Evolutionary conservation across 495 filamentous ascomycete genomes (phyloP).

Genomic region (Filosporella fistucella): DNA sequence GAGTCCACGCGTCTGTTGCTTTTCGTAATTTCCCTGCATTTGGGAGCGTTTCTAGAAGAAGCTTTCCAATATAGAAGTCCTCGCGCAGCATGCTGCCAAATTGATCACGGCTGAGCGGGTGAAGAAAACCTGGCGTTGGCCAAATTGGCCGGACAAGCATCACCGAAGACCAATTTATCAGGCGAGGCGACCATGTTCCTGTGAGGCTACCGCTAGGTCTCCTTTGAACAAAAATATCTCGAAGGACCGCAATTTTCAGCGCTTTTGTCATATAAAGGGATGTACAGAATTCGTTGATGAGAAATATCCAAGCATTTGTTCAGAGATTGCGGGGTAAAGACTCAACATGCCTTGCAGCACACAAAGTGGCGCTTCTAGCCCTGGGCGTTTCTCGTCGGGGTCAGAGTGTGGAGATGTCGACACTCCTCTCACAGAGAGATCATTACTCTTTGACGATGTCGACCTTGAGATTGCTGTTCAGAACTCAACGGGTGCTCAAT

Average conservation of each 20-base stretch:
- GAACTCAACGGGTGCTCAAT: slow-evolving; percentile 24
- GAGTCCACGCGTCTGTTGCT: slow-evolving; percentile 5
- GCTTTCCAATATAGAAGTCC: slow-evolving; percentile 6
- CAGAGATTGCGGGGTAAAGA: no score
- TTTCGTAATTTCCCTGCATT: slow-evolving; percentile 1
- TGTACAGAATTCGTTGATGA: slow-evolving; percentile 1
- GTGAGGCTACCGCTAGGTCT: slow-evolving; percentile 4
- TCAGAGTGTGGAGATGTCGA: slow-evolving; percentile 11
- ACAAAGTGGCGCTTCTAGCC: slow-evolving; percentile 8
- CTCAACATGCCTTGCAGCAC: slow-evolving; percentile 15
- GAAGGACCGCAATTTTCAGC: neutral
- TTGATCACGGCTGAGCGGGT: slow-evolving; percentile 17
- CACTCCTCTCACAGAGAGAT: slow-evolving; percentile 13
- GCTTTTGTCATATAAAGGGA: slow-evolving; percentile 7
- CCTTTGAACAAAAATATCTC: neutral
- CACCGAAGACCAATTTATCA: slow-evolving; percentile 7
- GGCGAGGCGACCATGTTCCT: slow-evolving; percentile 11
- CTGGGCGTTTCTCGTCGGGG: slow-evolving; percentile 6
- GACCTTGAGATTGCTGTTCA: slow-evolving; percentile 17
- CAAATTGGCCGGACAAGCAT: slow-evolving; percentile 9
- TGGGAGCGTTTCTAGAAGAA: slow-evolving; percentile 10
- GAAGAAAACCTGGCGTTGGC: neutral
- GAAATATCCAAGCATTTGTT: neutral
- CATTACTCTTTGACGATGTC: slow-evolving; percentile 24
- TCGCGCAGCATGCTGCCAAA: slow-evolving; percentile 6